Evolutionary conservation across 2,329 filamentous ascomycete genomes (phyloP), one percentile per base, ranked within the genome.

Genomic region (Colletotrichum tanaceti): DNA sequence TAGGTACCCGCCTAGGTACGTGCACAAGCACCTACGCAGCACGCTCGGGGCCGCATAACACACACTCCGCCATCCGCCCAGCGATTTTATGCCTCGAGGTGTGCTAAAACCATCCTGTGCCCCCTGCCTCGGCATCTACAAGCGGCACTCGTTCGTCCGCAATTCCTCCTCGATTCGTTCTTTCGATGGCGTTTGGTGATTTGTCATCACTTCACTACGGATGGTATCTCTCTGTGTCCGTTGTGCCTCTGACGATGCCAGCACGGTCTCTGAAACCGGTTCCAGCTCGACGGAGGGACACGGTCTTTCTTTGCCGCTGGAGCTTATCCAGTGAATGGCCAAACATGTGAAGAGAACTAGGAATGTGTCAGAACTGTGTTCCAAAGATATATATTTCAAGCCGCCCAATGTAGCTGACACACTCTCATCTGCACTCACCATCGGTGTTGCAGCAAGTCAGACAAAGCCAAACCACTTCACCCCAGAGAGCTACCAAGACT

Each of bases 361-460:
- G 10, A 9, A 18, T 13, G 3, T 5, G 10, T 54, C n/a, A 41
- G 35, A 16, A 4, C 13, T 20, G 7, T 35, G 14, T 1, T 20
- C 6, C 3, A 11, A 5, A 54, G 5, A 2, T 22, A 13, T n/a
- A 1, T 1, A n/a, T 39, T 22, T 3, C 28, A 28, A 3, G 1
- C 16, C 2, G 4, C 9, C 9, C 44, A 46, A 22, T n/a, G 18
- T n/a, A 5, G 1, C n/a, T n/a, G n/a, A n/a, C 44, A 13, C 6
- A 39, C 4, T 13, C 35, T 1, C 11, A 28, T 2, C 11, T 58
- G 14, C 18, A 64, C 62, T 41, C 61, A 61, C 63, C 32, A 20
- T 65, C 63, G 5, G 41, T 53, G 39, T 65, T 65, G 32, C 63
- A 65, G n/a, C 63, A 65, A 2, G 63, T 58, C 7, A 60, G 32